A percentile compares a stretch with the other conserved stretches of the same genome.
phyloP scores from a whole-genome alignment of 345 rosid genomes.

The Combretum micranthum region DNA sequence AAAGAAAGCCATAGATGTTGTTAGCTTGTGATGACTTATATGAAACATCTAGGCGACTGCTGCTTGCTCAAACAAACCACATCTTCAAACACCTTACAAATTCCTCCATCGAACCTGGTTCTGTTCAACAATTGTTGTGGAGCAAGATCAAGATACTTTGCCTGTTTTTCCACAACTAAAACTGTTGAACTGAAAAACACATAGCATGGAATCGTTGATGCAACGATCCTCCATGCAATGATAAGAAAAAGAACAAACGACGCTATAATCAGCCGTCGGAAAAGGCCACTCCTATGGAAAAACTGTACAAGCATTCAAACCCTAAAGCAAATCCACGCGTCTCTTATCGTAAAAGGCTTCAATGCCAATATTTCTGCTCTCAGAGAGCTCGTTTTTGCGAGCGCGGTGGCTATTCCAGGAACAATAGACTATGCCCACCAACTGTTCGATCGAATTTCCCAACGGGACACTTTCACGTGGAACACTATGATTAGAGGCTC shows the following conservation, averaged over 20 bases:
- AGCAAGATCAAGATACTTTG: too few species aligned
- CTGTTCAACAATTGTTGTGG: too few species aligned
- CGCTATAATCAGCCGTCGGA: constrained; percentile 14
- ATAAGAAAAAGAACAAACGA: constrained; percentile 15
- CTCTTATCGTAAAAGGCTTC: constrained; percentile 40
- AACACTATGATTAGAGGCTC: constrained; percentile 58
- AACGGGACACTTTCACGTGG: constrained; percentile 67
- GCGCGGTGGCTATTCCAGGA: constrained; percentile 26
- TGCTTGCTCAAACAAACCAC: too few species aligned
- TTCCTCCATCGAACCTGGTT: too few species aligned
- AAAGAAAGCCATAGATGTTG: too few species aligned
- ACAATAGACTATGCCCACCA: constrained; percentile 42
- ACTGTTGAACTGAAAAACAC: too few species aligned
- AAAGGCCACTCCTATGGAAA: constrained; percentile 14
- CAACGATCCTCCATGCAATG: constrained; percentile 1
- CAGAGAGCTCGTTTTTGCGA: constrained; percentile 48
- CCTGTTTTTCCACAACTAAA: too few species aligned
- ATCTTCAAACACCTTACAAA: too few species aligned
- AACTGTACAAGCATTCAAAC: constrained; percentile 38
- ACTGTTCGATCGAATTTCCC: constrained; percentile 35
- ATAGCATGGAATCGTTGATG: too few species aligned
- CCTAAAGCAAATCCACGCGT: constrained; percentile 54
- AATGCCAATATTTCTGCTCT: constrained; percentile 27
- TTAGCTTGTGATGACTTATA: too few species aligned
- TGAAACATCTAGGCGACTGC: too few species aligned